Conservation (phyloP, 2,329 filamentous ascomycete genomes). For the Cladophialophora bantiana region DNA sequence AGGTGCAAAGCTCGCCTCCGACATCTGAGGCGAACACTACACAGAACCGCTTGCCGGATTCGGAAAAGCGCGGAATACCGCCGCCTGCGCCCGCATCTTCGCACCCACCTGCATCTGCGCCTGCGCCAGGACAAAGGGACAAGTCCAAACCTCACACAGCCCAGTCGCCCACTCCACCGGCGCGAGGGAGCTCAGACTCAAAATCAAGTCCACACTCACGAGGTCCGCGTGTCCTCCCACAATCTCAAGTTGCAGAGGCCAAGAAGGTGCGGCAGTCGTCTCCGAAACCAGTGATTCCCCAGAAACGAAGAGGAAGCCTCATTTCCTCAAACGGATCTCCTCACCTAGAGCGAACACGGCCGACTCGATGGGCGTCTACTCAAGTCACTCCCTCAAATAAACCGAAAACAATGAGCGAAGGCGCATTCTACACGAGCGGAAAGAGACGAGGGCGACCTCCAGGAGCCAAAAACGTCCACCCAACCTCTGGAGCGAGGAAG, state of each 20-base stretch:
- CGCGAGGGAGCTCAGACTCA: constrained; percentile 3
- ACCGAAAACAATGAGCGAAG: constrained; percentile 15
- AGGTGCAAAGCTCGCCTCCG: neutral
- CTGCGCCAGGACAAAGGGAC: neutral
- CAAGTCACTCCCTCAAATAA: constrained; percentile 6
- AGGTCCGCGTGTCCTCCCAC: neutral
- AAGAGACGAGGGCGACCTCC: constrained; percentile 44
- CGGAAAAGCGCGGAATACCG: constrained; percentile 31
- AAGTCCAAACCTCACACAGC: neutral
- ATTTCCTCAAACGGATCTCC: constrained; percentile 1
- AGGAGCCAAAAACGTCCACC: constrained; percentile 43
- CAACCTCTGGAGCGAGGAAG: constrained; percentile 22
- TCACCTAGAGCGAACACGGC: neutral
- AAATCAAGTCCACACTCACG: neutral
- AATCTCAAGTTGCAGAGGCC: neutral
- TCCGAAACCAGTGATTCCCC: constrained; percentile 13
- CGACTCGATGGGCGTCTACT: constrained; percentile 23
- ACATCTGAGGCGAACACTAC: neutral
- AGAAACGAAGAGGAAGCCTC: constrained; percentile 15
- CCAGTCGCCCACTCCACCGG: neutral
- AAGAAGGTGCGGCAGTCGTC: neutral
- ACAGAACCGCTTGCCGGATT: constrained; percentile 29
- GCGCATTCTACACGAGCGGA: constrained; percentile 14
- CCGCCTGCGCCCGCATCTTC: constrained; percentile 11
- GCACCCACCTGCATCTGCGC: neutral